Evolutionary conservation across 805 yeast species (phyloP), one percentile per base, ranked within the genome.

Genomic region (Kluyveromyces siamensis): DNA sequence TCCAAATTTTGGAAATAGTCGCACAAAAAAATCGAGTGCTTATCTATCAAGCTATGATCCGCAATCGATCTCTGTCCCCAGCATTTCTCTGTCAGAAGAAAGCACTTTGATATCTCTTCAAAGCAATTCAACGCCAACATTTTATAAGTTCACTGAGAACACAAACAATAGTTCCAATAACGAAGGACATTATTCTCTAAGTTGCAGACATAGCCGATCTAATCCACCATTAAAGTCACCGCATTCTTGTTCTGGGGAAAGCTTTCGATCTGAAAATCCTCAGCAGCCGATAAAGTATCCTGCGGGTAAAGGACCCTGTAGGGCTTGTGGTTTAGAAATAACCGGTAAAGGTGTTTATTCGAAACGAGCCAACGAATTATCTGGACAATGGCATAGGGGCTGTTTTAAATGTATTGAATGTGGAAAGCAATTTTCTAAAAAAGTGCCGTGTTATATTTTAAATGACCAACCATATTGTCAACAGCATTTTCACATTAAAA

Each of bases 361-460:
- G n/a, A 84, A 82, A 56, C 86, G 85, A 48, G 85, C 50, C 7
- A 55, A 83, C n/a, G 59, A 55, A 42, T 69, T 85, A 42, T 77
- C 87, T 1, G 98, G 97, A 0, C 91, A 89, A 62, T 93, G 98
- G 98, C 99, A 93, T 62, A 74, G 95, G 38, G 67, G 73, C 14
- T 93, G 99, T 63, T 91, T 93, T 71, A 70, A 71, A 13, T 93
- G 99, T 70, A 67, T 73, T 17, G 66, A 72, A 11, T 91, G 98
- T 69, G 66, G 66, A 8, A 60, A 72, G 1, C 66, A 65, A 37
- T 85, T 86, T 66, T 73, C 72, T 53, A 84, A 80, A 57, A 73
- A 76, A 11, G 76, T 77, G 16, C 77, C 79, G 25, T 83, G 89
- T 57, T 93, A 90, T 63, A 96, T 86, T 7, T 73, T 80, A 40